A percentile compares a stretch with the other conserved stretches of the same genome.
phyloP scores from a whole-genome alignment of 768 basidiomycete genomes.

The Boletus speciosus region DNA sequence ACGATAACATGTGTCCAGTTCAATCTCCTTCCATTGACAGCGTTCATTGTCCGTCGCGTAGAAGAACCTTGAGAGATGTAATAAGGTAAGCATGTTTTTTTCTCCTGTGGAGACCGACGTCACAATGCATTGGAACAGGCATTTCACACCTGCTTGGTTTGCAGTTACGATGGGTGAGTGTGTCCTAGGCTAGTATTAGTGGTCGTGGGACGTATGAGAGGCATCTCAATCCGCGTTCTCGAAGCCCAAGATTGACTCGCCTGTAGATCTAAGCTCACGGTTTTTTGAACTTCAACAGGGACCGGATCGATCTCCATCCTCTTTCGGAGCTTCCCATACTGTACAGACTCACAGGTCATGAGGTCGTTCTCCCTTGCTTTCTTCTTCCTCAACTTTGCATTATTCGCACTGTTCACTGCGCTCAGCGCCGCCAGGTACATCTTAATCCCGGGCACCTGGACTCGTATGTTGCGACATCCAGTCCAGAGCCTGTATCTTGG shows the following conservation, averaged over 20 bases:
- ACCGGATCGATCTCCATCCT: conserved; percentile 55
- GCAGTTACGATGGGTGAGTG: conserved; percentile 51
- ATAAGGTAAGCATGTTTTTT: conserved; percentile 28
- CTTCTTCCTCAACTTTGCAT: conserved; percentile 55
- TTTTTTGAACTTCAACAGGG: conserved; percentile 24
- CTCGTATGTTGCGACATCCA: conserved; percentile 47
- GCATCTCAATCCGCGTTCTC: neutral
- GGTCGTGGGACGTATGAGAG: neutral
- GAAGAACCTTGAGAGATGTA: conserved; percentile 34
- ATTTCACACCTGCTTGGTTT: conserved; percentile 58
- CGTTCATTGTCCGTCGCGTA: neutral
- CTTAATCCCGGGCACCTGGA: conserved; percentile 50
- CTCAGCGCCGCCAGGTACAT: conserved; percentile 50
- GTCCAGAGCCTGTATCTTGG: conserved; percentile 49
- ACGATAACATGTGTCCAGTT: neutral
- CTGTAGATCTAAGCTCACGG: neutral
- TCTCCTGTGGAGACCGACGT: neutral
- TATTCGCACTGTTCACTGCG: conserved; percentile 49
- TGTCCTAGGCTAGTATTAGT: too few species aligned
- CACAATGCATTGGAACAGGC: conserved; percentile 23
- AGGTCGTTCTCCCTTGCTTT: conserved; percentile 43
- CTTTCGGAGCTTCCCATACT: conserved; percentile 58
- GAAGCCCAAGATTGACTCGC: neutral
- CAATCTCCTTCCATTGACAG: neutral
- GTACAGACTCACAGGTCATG: conserved; percentile 37